Evolutionary conservation across 2,329 filamentous ascomycete species (phyloP), one percentile per base, ranked within the genome.

Genomic region (Geosmithia flava): DNA sequence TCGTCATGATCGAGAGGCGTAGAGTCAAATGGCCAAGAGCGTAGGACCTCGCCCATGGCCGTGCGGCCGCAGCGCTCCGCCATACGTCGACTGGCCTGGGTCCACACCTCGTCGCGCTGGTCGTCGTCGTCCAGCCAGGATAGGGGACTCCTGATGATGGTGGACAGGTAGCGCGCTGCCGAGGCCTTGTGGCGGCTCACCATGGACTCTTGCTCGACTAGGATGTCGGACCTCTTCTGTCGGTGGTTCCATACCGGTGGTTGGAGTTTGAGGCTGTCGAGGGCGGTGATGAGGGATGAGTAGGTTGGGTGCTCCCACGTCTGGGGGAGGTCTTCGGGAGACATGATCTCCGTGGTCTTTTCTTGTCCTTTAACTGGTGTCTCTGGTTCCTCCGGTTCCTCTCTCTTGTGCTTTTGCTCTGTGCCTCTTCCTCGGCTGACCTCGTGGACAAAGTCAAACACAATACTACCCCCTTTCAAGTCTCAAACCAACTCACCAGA

Each of bases 11-110:
- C n/a, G n/a, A n/a, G n/a, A n/a, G n/a, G n/a, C n/a, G n/a, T n/a
- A n/a, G 53, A 56, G 20, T 52, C 57, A 52, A 80, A 76, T 2
- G 74, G 74, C 76, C 76, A 80, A 5, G 63, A 62, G 30, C 76
- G 67, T 4, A 68, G 70, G 29, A 80, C 71, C 49, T 78, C 75
- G 15, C 76, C 74, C 75, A 80, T 78, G 15, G 71, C 73, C 54
- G 63, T 59, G 47, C 93, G 76, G 1, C 93, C 93, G 52, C 89
- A 95, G 16, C 91, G 76, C 64, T 96, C 90, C 42, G 87, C 83
- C 52, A 97, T 75, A 45, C 91, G 76, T 51, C 76, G 76, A 55
- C 88, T 89, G 2, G 91, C 89, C 54, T 82, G 71, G 44, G 85
- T 80, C 86, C 89, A 95, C 15, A 94, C 65, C 6, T 65, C 58